Percentiles rank a stretch among this genome's conserved stretches.
Conservation (phyloP, 352 stramenopile species). For the Pseudoperonospora humuli region DNA sequence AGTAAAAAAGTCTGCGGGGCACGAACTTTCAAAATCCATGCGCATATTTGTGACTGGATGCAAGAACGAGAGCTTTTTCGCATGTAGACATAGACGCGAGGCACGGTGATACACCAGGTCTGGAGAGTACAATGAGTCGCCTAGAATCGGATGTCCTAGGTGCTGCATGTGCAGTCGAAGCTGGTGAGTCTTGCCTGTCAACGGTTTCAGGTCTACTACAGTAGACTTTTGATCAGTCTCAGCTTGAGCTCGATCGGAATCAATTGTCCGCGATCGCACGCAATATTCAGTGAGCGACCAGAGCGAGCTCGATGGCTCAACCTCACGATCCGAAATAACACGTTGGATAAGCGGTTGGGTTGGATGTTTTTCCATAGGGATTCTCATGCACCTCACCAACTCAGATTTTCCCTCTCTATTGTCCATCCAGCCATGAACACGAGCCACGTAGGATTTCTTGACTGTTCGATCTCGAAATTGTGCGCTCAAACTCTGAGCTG, state of each 20-base stretch:
- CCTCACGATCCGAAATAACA: constrained; percentile 24
- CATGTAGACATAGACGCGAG: constrained; percentile 44
- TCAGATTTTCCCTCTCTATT: constrained; percentile 6
- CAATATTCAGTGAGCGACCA: constrained; percentile 33
- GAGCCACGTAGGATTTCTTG: constrained; percentile 54
- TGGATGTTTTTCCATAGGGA: constrained; percentile 47
- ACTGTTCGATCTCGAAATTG: constrained; percentile 58
- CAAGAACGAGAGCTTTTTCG: constrained; percentile 27
- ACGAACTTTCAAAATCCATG: constrained; percentile 29
- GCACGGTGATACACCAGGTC: constrained; percentile 33
- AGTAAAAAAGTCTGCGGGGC: constrained; percentile 14
- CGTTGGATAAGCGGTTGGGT: constrained; percentile 40
- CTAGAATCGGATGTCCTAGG: constrained; percentile 89
- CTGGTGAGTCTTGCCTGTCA: constrained; percentile 90
- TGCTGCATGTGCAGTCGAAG: constrained; percentile 90
- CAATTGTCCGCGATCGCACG: constrained; percentile 8
- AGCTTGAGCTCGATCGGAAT: not conserved
- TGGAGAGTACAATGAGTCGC: constrained; percentile 82
- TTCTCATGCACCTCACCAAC: constrained; percentile 21
- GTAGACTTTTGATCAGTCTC: constrained; percentile 17
- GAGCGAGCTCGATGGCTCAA: constrained; percentile 18
- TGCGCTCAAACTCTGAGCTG: constrained; percentile 50
- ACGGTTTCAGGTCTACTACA: constrained; percentile 54
- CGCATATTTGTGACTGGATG: constrained; percentile 35
- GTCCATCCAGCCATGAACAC: constrained; percentile 34